A percentile compares a stretch with the other conserved stretches of the same genome.
phyloP scores from a whole-genome alignment of 441 rosid species.

The Kokia cookei region DNA sequence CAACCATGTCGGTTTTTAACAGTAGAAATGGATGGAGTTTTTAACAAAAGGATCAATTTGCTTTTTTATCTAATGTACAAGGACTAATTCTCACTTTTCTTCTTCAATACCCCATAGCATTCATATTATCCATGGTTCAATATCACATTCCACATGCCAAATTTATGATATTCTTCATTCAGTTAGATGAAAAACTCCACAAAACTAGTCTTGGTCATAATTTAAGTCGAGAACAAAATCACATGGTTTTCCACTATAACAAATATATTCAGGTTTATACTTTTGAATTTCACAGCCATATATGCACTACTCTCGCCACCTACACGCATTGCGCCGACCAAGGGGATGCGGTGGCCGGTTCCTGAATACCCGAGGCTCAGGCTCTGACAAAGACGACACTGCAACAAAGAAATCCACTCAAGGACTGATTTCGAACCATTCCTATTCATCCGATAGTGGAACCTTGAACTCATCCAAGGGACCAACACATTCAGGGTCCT shows the following conservation, averaged over 20 bases:
- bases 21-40: no score
- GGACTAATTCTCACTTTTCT: no score
- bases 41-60: no score
- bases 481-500: slow-evolving; percentile 41
- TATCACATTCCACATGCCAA: not conserved
- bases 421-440: slow-evolving; percentile 23
- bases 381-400: slow-evolving; percentile 15
- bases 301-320: slow-evolving; percentile 89
- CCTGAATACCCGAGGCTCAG: slow-evolving; percentile 47
- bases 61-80: no score
- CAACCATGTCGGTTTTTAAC: no score
- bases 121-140: no score
- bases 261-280: not conserved
- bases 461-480: slow-evolving; percentile 44
- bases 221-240: no score
- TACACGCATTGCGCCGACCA: slow-evolving; percentile 90
- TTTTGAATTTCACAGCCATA: slow-evolving; percentile 51
- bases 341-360: slow-evolving; percentile 92
- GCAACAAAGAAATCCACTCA: slow-evolving; percentile 24
- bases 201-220: not conserved
- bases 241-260: not conserved
- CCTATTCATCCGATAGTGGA: slow-evolving; percentile 61
- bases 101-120: no score
- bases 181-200: not conserved
- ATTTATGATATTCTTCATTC: not conserved